Evolutionary conservation across 208 protist species (phyloP), one percentile per base, ranked within the genome.

Genomic region (Trypanosoma brucei): DNA sequence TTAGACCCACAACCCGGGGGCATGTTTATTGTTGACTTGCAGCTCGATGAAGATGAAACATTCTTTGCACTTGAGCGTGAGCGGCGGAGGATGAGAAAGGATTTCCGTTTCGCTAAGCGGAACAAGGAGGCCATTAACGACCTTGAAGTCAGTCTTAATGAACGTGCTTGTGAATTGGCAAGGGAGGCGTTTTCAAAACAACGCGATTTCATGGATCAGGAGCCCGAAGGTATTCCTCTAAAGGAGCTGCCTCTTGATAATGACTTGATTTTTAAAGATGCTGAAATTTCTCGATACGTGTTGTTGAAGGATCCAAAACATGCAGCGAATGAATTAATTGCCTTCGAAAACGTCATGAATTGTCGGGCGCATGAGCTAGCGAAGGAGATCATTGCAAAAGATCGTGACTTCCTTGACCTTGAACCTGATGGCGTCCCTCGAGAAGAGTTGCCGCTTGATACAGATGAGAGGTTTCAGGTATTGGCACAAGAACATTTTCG

Each of bases 361-460:
- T 62, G 64, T 58, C 76, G 80, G 5, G 75, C 76, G 0, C 50
- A 66, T 35, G 83, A 90, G 60, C 62, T 94, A 40, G 85, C 85
- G 3, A 75, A 63, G n/a, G 71, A 39, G 5, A 55, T 84, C 48
- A 66, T 92, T 36, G 72, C 72, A 9, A 76, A 75, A 33, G 85
- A 92, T 65, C 85, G 80, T 53, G 72, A 68, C 34, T 94, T 91
- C 52, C 75, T 92, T 38, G 83, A 91, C 61, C 70, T 67, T 0
- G 74, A 87, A 60, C 88, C 88, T 37, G 81, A 89, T 46, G 88
- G 88, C 5, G 84, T 94, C n/a, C 81, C 84, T 50, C 78, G 91
- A n/a, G 71, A 65, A 49, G 62, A 77, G 55, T 62, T 94, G 7
- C 81, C 82, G 49, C 79, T 94, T 6, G 75, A 92, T 63, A 62